Evolutionary conservation across 2,329 filamentous ascomycete species (phyloP).

Genomic region (Cryphonectria carpinicola): DNA sequence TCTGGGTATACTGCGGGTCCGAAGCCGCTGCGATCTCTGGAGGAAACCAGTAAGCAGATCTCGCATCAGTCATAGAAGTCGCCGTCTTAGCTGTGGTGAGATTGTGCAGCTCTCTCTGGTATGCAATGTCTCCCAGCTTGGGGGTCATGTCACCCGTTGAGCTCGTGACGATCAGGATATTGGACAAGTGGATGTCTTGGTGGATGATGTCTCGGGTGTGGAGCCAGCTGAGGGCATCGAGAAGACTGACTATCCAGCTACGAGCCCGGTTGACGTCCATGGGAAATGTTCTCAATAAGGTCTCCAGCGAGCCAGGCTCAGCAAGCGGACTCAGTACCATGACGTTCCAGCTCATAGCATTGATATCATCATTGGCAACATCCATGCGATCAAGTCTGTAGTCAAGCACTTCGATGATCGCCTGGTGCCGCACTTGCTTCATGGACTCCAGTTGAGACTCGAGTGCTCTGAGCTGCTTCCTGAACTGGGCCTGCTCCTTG

Average conservation of each 20-base stretch:
- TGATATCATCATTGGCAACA: constrained; percentile 42
- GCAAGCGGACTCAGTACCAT: constrained; percentile 77
- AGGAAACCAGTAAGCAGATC: constrained; percentile 81
- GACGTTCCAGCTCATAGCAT: constrained; percentile 65
- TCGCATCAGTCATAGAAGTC: constrained; percentile 62
- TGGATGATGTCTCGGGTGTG: constrained; percentile 86
- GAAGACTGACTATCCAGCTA: constrained; percentile 87
- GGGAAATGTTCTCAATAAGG: constrained; percentile 76
- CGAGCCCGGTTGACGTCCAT: constrained; percentile 77
- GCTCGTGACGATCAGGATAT: constrained; percentile 77
- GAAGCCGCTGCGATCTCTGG: constrained; percentile 72
- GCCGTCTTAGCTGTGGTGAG: constrained; percentile 59
- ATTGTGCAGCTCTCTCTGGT: constrained; percentile 68
- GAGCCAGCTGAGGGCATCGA: constrained; percentile 86
- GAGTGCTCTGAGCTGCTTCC: constrained; percentile 75
- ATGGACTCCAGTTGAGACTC: constrained; percentile 77
- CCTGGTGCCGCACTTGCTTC: constrained; percentile 75
- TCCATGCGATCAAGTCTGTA: constrained; percentile 70
- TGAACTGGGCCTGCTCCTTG: constrained; percentile 66
- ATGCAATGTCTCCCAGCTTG: constrained; percentile 76
- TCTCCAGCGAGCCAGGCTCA: constrained; percentile 80
- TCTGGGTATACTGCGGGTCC: constrained; percentile 68
- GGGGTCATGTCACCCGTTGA: constrained; percentile 69
- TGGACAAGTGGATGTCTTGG: constrained; percentile 78
- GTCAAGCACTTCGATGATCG: constrained; percentile 78